A percentile compares a stretch with the other conserved stretches of the same genome.
phyloP scores from a whole-genome alignment of 495 filamentous ascomycete genomes.

The Talaromyces adpressus region DNA sequence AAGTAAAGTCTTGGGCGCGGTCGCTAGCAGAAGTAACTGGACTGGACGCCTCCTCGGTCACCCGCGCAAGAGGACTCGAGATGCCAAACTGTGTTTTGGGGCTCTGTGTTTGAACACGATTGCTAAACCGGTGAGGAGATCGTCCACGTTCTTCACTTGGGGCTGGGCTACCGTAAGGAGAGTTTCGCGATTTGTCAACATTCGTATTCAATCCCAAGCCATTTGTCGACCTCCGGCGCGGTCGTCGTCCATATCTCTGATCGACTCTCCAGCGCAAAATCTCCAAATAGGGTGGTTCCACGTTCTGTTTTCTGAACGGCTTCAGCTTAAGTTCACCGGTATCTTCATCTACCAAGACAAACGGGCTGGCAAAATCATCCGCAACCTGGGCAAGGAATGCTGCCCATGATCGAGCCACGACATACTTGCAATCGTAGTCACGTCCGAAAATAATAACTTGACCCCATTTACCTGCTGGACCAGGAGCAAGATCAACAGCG shows the following conservation, averaged over 20 bases:
- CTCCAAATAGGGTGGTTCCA: slow-evolving; percentile 92
- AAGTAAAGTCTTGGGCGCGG: slow-evolving; percentile 23
- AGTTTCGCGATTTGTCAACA: slow-evolving; percentile 32
- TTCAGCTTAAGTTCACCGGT: slow-evolving; percentile 82
- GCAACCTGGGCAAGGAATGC: slow-evolving; percentile 79
- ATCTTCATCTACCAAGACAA: slow-evolving; percentile 87
- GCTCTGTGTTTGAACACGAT: slow-evolving; percentile 37
- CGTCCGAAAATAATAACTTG: slow-evolving; percentile 95
- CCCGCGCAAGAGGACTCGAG: slow-evolving; percentile 47
- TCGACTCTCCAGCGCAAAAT: slow-evolving; percentile 92
- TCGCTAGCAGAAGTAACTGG: slow-evolving; percentile 25
- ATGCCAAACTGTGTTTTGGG: slow-evolving; percentile 44
- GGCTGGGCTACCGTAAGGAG: slow-evolving; percentile 47
- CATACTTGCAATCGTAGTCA: slow-evolving; percentile 98
- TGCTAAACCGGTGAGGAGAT: slow-evolving; percentile 47
- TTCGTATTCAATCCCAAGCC: slow-evolving; percentile 33
- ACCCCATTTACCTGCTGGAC: slow-evolving; percentile 85
- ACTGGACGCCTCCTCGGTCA: slow-evolving; percentile 41
- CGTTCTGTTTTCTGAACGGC: slow-evolving; percentile 79
- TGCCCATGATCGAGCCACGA: slow-evolving; percentile 88
- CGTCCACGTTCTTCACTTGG: slow-evolving; percentile 45
- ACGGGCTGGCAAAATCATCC: slow-evolving; percentile 80
- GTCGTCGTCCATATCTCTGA: slow-evolving; percentile 77
- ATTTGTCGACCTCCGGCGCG: slow-evolving; percentile 38
- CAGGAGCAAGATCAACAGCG: slow-evolving; percentile 88